Conservation (phyloP, 176 grass and related monocot genomes). For the Phoenix roebelenii region DNA sequence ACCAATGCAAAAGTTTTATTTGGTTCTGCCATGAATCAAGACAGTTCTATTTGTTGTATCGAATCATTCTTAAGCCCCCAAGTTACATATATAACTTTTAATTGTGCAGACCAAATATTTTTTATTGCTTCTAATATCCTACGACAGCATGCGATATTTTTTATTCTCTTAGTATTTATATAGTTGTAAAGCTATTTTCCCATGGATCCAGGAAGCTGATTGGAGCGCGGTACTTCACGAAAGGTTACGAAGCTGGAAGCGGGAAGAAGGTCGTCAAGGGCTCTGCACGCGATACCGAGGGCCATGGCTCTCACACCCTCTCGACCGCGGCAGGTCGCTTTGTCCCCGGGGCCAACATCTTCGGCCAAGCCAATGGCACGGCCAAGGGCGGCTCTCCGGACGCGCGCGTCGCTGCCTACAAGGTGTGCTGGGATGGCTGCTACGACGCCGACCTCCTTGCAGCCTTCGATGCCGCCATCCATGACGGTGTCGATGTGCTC, state of each 20-base stretch:
- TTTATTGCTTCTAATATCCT: no score
- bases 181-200: background rate
- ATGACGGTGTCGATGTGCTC: conserved; percentile 63
- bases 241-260: conserved; percentile 5
- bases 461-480: conserved; percentile 59
- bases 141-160: no score
- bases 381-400: conserved; percentile 59
- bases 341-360: conserved; percentile 46
- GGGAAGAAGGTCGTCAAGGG: background rate
- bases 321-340: conserved; percentile 55
- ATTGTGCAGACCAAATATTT: no score
- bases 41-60: no score
- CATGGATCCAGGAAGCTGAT: conserved; percentile 45
- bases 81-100: no score
- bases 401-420: conserved; percentile 56
- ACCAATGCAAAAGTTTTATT: no score
- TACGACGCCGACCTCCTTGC: conserved; percentile 46
- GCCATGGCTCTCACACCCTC: conserved; percentile 82
- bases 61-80: no score
- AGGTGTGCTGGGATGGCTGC: conserved; percentile 60
- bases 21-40: no score
- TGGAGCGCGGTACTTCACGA: conserved; percentile 55
- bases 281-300: conserved; percentile 53
- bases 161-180: no score
- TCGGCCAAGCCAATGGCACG: conserved; percentile 54